Percentiles rank a stretch among this genome's conserved stretches.
phyloP scores from a whole-genome alignment of 495 filamentous ascomycete species.

The Apiosordaria backusii region DNA sequence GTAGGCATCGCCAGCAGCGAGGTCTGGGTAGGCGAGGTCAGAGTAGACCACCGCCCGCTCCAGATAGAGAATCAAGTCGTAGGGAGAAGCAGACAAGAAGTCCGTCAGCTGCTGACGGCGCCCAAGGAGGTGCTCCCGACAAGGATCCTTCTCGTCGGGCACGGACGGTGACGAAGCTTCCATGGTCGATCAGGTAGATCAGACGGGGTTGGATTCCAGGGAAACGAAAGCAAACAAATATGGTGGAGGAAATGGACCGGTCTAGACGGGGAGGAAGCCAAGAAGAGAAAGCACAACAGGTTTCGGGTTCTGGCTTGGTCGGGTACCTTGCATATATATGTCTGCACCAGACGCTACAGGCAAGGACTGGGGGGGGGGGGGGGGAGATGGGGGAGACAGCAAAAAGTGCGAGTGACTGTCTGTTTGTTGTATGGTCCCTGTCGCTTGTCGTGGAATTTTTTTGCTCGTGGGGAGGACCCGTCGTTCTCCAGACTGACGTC shows the following conservation, averaged over 20 bases:
- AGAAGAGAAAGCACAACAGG: constrained; percentile 1
- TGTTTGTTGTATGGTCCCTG: background rate
- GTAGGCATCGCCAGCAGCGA: constrained; percentile 88
- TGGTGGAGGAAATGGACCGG: constrained; percentile 16
- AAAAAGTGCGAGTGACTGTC: no score
- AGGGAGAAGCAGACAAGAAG: constrained; percentile 54
- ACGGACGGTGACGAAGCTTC: constrained; percentile 35
- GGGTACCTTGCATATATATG: constrained; percentile 9
- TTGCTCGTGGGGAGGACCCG: background rate
- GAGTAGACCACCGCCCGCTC: constrained; percentile 67
- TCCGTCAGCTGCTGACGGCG: constrained; percentile 48
- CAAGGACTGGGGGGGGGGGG: no score
- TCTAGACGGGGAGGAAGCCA: constrained; percentile 19
- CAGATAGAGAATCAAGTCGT: constrained; percentile 75
- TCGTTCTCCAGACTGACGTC: background rate
- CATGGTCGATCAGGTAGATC: constrained; percentile 26
- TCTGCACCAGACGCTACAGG: background rate
- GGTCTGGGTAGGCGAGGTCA: constrained; percentile 78
- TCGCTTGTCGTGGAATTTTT: background rate
- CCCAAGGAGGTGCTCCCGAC: constrained; percentile 40
- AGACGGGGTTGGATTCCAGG: constrained; percentile 1
- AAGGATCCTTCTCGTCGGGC: constrained; percentile 34
- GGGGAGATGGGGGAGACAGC: no score
- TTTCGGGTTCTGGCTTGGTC: background rate
- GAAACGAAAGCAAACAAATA: background rate